Evolutionary conservation across 2,329 filamentous ascomycete species (phyloP), one percentile per base, ranked within the genome.

Genomic region (Colletotrichum eleusines): DNA sequence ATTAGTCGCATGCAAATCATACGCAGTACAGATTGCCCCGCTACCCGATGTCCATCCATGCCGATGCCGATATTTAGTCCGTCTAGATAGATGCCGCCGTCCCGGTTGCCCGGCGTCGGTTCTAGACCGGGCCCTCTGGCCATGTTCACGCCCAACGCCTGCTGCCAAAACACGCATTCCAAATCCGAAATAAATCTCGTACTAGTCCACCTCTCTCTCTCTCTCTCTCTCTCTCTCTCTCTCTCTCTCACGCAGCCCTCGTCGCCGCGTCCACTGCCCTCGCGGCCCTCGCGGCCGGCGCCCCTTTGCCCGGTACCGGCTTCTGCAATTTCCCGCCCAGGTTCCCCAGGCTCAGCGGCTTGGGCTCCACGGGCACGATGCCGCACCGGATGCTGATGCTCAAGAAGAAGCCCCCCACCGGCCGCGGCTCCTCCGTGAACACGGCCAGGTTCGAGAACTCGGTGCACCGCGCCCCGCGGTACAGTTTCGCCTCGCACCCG

Each of bases 371-470:
- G 1, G 69, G 54, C 26, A 26, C 16, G 66, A 72, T n/a, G 44
- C 69, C 69, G 59, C 69, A 72, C 66, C 60, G 60, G 61, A 72
- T 72, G 5, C 46, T 51, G 46, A 72, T 72, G 42, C 69, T 72
- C 31, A 26, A 23, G 26, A 72, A 72, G 59, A 55, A 69, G 2
- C 69, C 69, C 14, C 69, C 69, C 35, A 72, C 69, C 2, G 69
- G 65, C 18, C 66, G 18, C 33, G 51, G 9, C 48, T 72, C 69
- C 60, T 63, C 44, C 60, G 35, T 48, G 48, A 72, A 72, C n/a
- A 72, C 69, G 38, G 69, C 69, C 5, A 72, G 26, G 55, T 72
- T 72, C 3, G 51, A 28, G 20, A 72, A 72, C 14, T 46, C 23
- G 26, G 53, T 60, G 69, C 69, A 72, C 38, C 57, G 35, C 31